Base-by-base conservation (phyloP, 2,329 filamentous ascomycete species). In the Paecilomyces dactylethromorphus region DNA sequence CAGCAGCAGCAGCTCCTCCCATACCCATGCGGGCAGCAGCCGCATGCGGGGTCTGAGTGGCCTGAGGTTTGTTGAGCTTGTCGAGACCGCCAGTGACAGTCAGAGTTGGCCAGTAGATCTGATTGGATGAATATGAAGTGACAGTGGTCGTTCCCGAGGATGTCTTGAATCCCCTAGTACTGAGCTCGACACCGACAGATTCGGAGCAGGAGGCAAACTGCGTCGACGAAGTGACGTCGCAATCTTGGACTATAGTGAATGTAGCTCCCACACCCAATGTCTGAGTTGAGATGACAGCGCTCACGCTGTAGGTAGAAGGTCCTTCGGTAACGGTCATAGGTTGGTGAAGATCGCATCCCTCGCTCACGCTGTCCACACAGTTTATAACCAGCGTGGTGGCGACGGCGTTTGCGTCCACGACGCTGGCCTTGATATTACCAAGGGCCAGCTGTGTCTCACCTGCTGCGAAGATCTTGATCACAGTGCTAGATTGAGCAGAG, bases 1-100 rank as follows among this genome's bases (percentile, higher is more conserved):
- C 73, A 68, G 39, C 69, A 62, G 29, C 71, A 72, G 55, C 74
- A 60, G 57, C 61, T 56, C 58, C 54, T 12, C 55, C 56, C 22
- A 63, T 49, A 18, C 56, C 59, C 21, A 57, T 55, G 21, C 58
- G 58, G 13, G 49, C 61, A 13, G 54, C 60, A 21, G 59, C 62
- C 2, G 49, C 56, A 12, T 51, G 52, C 15, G 59, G 50, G 2
- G 59, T 58, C 26, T 60, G 26, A 22, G 62, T 59, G 50, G 59
- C 62, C 29, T 58, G 33, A 13, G 60, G 61, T 3, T 49, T 54
- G 26, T 55, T 62, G 55, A 66, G 57, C 55, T 65, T 64, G 1
- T 62, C 60, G 13, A 53, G 51, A 15, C 65, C 65, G 11, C 58
- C 65, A 8, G 64, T 67, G 15, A 66, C 56, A 3, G 57, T 49